A percentile compares a stretch with the other conserved stretches of the same genome.
phyloP scores from a whole-genome alignment of 2,329 filamentous ascomycete genomes.

The Monosporascus sp. region DNA sequence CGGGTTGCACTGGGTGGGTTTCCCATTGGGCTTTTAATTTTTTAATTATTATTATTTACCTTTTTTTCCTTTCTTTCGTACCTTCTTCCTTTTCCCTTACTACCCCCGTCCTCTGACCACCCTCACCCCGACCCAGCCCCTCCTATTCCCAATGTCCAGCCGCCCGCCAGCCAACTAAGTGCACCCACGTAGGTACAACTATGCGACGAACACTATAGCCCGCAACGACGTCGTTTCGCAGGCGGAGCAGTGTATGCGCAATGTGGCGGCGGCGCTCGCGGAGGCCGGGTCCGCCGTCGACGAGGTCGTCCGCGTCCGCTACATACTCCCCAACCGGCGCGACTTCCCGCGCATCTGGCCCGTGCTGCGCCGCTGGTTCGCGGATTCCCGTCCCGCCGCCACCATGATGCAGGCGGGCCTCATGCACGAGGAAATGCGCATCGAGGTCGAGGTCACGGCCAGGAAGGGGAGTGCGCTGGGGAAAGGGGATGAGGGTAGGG shows the following conservation, averaged over 20 bases:
- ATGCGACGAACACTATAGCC: constrained; percentile 41
- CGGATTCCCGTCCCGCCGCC: constrained; percentile 44
- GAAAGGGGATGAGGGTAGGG: too few relatives aligned
- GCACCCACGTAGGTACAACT: constrained; percentile 39
- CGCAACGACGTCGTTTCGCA: constrained; percentile 37
- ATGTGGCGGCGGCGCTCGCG: constrained; percentile 40
- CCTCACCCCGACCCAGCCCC: too few relatives aligned
- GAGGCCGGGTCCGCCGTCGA: constrained; percentile 37
- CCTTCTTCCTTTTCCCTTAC: background rate
- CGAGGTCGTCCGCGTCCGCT: constrained; percentile 47
- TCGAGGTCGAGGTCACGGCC: constrained; percentile 21
- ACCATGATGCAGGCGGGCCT: constrained; percentile 48
- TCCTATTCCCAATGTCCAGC: background rate
- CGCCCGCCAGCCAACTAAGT: background rate
- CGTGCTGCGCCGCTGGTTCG: constrained; percentile 44
- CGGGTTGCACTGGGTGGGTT: constrained; percentile 47
- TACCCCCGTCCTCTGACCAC: background rate
- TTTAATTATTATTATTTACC: background rate
- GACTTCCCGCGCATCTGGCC: constrained; percentile 47
- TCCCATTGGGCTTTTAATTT: background rate
- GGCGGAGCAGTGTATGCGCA: constrained; percentile 43
- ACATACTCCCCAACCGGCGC: constrained; percentile 42
- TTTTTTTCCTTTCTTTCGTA: background rate
- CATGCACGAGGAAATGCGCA: constrained; percentile 44
- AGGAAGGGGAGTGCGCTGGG: constrained; percentile 3